phyloP scores from a whole-genome alignment of 2,329 filamentous ascomycete species.

The Raffaelea arxii region DNA sequence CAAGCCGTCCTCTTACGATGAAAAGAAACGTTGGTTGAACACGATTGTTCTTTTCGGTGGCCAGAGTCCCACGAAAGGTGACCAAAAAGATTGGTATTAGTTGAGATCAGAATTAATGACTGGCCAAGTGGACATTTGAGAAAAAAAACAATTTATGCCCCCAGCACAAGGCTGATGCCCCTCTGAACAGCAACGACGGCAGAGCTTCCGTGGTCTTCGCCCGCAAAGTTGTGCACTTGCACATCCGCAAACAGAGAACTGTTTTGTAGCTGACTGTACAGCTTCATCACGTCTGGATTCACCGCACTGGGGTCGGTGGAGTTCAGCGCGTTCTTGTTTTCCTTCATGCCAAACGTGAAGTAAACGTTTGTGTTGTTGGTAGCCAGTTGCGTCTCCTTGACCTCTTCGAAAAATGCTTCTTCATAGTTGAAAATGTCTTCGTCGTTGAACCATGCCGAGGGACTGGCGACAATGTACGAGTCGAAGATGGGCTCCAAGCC shows the following conservation, averaged over 20 bases:
- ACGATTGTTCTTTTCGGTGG: too few relatives aligned
- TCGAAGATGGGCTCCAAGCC: neutral
- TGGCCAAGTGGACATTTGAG: too few relatives aligned
- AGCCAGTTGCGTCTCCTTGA: neutral
- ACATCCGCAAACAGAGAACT: neutral
- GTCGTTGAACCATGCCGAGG: neutral
- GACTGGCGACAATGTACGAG: neutral
- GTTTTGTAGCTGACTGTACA: neutral
- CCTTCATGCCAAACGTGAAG: neutral
- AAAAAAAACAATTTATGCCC: neutral
- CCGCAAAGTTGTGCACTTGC: neutral
- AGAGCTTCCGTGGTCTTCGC: neutral
- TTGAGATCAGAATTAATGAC: too few relatives aligned
- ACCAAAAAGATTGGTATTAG: too few relatives aligned
- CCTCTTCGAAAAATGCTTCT: neutral
- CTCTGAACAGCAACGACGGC: neutral
- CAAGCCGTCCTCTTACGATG: too few relatives aligned
- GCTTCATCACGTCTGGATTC: neutral
- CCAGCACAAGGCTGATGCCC: neutral
- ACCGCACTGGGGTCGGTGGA: neutral
- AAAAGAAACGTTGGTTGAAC: too few relatives aligned
- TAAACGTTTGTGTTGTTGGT: neutral
- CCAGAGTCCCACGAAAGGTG: too few relatives aligned
- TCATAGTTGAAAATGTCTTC: neutral
- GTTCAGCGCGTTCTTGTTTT: neutral